Percentiles rank a stretch among this genome's conserved stretches.
These are phyloP conservation scores for Cercospora zeina DNA, from an alignment of 2,329 filamentous ascomycete species.

Conservation along the genomic window DNA sequence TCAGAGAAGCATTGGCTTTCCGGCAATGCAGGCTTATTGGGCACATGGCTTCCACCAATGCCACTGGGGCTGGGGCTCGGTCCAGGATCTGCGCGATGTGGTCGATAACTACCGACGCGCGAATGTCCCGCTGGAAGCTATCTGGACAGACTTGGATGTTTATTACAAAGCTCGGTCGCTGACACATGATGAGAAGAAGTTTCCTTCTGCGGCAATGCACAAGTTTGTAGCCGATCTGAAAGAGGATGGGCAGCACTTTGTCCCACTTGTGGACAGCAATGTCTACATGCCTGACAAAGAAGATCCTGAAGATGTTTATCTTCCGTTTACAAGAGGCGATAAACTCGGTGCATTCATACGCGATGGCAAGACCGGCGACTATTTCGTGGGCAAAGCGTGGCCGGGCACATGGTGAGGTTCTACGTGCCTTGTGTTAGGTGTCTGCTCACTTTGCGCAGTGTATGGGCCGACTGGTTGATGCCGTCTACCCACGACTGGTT, in stretches of 20 bases:
- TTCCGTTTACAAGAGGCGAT: conserved; percentile 53
- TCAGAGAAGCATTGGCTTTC: conserved; percentile 60
- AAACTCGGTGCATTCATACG: conserved; percentile 53
- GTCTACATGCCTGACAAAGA: conserved; percentile 65
- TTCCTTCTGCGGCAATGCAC: conserved; percentile 50
- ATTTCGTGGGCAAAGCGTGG: conserved; percentile 34
- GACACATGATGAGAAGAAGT: conserved; percentile 5
- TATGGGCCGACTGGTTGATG: conserved; percentile 31
- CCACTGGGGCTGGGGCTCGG: conserved; percentile 63
- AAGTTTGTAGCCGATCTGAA: conserved; percentile 55
- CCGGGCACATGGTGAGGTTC: conserved; percentile 16
- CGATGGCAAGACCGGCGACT: conserved; percentile 56
- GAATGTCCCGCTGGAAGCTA: conserved; percentile 46
- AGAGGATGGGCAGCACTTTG: conserved; percentile 54
- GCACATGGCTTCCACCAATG: conserved; percentile 81
- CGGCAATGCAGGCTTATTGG: conserved; percentile 78
- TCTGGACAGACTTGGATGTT: conserved; percentile 44
- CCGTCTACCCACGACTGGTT: conserved; percentile 31
- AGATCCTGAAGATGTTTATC: conserved; percentile 54
- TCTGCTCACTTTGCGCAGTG: conserved; percentile 13
- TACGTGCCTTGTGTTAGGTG: too few species aligned
- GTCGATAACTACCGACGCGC: conserved; percentile 54
- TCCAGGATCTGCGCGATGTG: conserved; percentile 62
- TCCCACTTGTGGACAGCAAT: conserved; percentile 58
- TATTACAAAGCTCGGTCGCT: conserved; percentile 32